These are phyloP conservation scores for Polychytrium aggregatum DNA, from an alignment of 192 early-diverging fungal genomes.

Conservation along the genomic window DNA sequence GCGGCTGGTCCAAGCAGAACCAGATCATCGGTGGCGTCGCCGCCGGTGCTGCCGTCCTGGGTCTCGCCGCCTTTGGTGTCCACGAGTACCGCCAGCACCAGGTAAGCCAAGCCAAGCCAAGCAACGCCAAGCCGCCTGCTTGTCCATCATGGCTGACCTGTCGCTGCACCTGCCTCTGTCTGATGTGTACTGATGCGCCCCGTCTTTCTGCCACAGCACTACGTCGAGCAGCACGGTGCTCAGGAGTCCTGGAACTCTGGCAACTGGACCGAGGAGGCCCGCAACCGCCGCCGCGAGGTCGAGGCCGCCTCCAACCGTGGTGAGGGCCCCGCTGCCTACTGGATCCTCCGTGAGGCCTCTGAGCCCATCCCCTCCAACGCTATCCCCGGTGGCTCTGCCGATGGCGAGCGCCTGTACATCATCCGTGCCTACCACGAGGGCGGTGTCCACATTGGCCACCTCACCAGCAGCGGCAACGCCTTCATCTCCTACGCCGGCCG, in stretches of 20 bases:
- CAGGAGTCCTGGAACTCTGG: too few species aligned
- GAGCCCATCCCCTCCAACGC: constrained; percentile 25
- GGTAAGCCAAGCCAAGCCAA: constrained; percentile 6
- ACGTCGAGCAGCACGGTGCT: too few species aligned
- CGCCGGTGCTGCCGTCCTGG: constrained; percentile 23
- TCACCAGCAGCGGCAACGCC: constrained; percentile 3
- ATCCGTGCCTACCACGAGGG: constrained; percentile 34
- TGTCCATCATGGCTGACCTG: background rate
- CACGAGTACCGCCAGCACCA: constrained; percentile 20
- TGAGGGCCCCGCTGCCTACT: constrained; percentile 7
- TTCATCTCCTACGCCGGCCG: constrained; percentile 44
- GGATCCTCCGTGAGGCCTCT: constrained; percentile 13
- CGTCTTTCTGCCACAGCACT: too few species aligned
- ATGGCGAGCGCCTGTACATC: constrained; percentile 51
- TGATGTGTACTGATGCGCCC: too few species aligned
- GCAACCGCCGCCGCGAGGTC: constrained; percentile 12
- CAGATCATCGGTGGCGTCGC: constrained; percentile 27
- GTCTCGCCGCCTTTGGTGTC: constrained; percentile 20
- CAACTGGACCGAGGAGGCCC: constrained; percentile 12
- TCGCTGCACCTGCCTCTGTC: background rate
- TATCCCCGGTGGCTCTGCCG: constrained; percentile 45
- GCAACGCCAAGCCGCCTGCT: too few species aligned
- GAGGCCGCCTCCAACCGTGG: constrained; percentile 10
- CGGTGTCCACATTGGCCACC: constrained; percentile 27
- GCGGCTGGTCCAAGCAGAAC: too few species aligned